Evolutionary conservation across 2,329 filamentous ascomycete species (phyloP).

Genomic region (Sclerotinia glacialis): DNA sequence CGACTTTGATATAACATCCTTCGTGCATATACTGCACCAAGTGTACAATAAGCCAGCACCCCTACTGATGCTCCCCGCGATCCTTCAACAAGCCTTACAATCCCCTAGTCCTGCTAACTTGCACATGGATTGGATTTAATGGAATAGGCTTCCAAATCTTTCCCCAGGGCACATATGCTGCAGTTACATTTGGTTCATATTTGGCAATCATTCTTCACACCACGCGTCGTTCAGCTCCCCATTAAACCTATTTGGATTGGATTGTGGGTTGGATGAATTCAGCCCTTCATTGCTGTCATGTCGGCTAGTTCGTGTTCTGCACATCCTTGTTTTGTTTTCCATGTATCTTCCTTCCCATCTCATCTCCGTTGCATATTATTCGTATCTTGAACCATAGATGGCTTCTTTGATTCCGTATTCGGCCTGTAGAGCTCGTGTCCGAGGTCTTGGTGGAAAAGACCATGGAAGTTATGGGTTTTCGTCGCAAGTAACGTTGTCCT

Average conservation of each 20-base stretch:
- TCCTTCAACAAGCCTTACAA: not conserved
- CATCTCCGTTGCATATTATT: conserved; percentile 14
- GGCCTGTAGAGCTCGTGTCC: not conserved
- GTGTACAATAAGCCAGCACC: not conserved
- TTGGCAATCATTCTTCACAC: not conserved
- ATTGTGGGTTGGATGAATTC: not conserved
- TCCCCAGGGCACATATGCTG: not conserved
- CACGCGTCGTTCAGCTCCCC: not conserved
- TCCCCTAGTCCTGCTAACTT: not conserved
- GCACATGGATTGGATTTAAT: not conserved
- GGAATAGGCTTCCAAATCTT: not conserved
- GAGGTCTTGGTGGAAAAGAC: conserved; percentile 1
- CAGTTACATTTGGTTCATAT: conserved; percentile 3
- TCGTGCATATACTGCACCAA: not conserved
- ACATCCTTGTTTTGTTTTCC: conserved; percentile 3
- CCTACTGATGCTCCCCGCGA: conserved; percentile 1
- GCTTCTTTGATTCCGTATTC: conserved; percentile 7
- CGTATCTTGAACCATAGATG: not conserved
- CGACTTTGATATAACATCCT: conserved; percentile 18
- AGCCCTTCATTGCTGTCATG: not conserved
- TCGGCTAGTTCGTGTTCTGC: conserved; percentile 6
- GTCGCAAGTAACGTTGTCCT: conserved; percentile 19
- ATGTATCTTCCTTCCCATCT: conserved; percentile 9
- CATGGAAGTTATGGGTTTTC: not conserved
- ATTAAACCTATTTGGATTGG: not conserved